phyloP scores from a whole-genome alignment of 805 yeast species.

The Pichia insulana region DNA sequence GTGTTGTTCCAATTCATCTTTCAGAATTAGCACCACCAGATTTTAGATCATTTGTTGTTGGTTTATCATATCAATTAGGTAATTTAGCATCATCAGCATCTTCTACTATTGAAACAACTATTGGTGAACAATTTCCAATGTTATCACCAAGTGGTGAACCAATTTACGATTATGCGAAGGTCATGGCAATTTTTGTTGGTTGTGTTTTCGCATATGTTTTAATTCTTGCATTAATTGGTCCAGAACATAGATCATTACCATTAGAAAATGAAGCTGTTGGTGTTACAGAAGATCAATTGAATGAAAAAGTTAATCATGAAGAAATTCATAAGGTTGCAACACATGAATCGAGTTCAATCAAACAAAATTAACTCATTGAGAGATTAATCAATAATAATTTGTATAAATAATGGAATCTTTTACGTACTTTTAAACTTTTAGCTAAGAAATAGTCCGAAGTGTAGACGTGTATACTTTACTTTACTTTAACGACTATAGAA shows the following conservation, averaged over 20 bases:
- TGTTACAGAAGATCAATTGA: slow-evolving; percentile 16
- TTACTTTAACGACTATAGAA: too few relatives aligned
- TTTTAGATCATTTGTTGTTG: slow-evolving; percentile 53
- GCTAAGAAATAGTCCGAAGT: too few relatives aligned
- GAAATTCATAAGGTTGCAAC: slow-evolving; percentile 6
- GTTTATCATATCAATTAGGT: slow-evolving; percentile 60
- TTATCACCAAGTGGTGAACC: slow-evolving; percentile 23
- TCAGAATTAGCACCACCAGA: slow-evolving; percentile 56
- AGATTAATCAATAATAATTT: neutral
- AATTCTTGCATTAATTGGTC: slow-evolving; percentile 46
- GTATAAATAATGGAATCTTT: too few relatives aligned
- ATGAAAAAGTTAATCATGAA: slow-evolving; percentile 12
- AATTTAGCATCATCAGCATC: slow-evolving; percentile 60
- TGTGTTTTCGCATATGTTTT: slow-evolving; percentile 49
- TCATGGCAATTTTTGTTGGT: slow-evolving; percentile 61
- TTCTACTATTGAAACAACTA: slow-evolving; percentile 58
- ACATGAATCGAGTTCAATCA: slow-evolving; percentile 8
- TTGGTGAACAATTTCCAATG: slow-evolving; percentile 48
- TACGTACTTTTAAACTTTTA: too few relatives aligned
- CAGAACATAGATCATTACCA: slow-evolving; percentile 38
- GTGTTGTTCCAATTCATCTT: slow-evolving; percentile 54
- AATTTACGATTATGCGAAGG: slow-evolving; percentile 44
- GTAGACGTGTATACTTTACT: too few relatives aligned
- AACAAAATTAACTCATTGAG: neutral
- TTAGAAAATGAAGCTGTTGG: slow-evolving; percentile 13